A percentile compares a stretch with the other conserved stretches of the same genome.
These are phyloP conservation scores for Solanum clarkiae DNA, from an alignment of 257 asterid species.

Conservation along the genomic window DNA sequence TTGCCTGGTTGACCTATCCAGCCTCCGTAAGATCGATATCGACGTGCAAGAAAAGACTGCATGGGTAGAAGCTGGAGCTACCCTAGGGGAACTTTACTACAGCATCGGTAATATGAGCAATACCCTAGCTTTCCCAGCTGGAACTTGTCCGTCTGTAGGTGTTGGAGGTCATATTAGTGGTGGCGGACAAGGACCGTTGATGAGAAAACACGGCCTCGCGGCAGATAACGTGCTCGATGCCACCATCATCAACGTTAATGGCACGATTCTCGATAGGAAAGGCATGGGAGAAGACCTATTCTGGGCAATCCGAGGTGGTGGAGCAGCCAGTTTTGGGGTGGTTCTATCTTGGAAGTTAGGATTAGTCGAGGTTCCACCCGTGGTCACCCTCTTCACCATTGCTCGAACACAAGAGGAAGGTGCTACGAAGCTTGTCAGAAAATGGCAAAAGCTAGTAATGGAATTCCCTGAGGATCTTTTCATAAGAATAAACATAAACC, in stretches of 20 bases:
- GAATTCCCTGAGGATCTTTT: constrained; percentile 24
- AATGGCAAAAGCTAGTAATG: constrained; percentile 35
- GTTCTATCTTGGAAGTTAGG: constrained; percentile 37
- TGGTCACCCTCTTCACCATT: constrained; percentile 30
- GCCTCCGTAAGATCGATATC: constrained; percentile 19
- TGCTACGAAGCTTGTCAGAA: constrained; percentile 11
- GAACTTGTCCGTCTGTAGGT: constrained; percentile 47
- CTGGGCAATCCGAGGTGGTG: constrained; percentile 69
- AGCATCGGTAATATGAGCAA: constrained; percentile 19
- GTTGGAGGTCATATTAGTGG: constrained; percentile 58
- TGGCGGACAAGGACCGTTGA: constrained; percentile 40
- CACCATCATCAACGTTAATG: constrained; percentile 17
- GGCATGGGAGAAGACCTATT: constrained; percentile 53
- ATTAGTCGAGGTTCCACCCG: constrained; percentile 26
- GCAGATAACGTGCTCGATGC: constrained; percentile 43
- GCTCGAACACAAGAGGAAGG: constrained; percentile 9
- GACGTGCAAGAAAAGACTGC: constrained; percentile 24
- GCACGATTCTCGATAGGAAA: constrained; percentile 23
- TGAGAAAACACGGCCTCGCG: constrained; percentile 38
- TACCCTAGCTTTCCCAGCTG: constrained; percentile 35
- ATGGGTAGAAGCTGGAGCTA: constrained; percentile 52
- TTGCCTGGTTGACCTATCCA: constrained; percentile 28
- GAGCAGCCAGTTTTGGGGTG: constrained; percentile 52
- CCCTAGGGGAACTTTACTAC: constrained; percentile 46
- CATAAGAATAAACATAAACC: constrained; percentile 28